Base-by-base conservation (phyloP, 75 land plant genomes). In the Cryptomeria japonica region DNA sequence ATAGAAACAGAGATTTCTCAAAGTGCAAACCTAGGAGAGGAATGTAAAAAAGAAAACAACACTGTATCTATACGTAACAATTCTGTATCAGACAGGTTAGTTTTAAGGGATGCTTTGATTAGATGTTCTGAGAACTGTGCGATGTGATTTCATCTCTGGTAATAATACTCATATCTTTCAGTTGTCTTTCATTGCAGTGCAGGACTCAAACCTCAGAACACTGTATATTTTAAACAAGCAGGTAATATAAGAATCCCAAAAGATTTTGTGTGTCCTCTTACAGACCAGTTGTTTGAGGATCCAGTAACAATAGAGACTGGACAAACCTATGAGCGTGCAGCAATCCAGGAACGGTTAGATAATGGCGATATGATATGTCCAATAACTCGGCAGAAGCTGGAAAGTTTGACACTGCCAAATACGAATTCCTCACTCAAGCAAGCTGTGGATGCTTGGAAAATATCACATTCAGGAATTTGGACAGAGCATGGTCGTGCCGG, bases 221-320 rank as follows among this genome's bases (percentile, higher is more conserved):
- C 47, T 82, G 84, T 44, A 80, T 80, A 80, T 80, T 80, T 44
- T 31, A 82, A 41, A 82, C 84, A 46, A 44, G n/a, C 84, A 11
- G 46, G 49, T 82, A 28, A 28, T 82, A 46, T 82, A 19, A 91
- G 77, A 79, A 64, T 90, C 55, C 92, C 93, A 0, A 88, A 92
- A 38, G 93, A 89, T 80, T 91, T 92, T 83, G 90, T 88, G 46
- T 94, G 94, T 49, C 93, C 94, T 83, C 32, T 94, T 22, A 94
- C 92, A 3, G 89, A 91, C 38, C 87, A 84, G 86, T 18, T 92
- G 34, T 92, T 91, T 86, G 88, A 90, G 75, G 92, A 94, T 25
- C 95, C 95, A n/a, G 93, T 93, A 36, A 93, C 95, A 51, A 84
- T 94, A 19, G 95, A 94, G 80, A 92, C 94, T 39, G 94, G 95